These are phyloP conservation scores for Mycena filopes DNA, from an alignment of 768 basidiomycete species.

Conservation along the genomic window DNA sequence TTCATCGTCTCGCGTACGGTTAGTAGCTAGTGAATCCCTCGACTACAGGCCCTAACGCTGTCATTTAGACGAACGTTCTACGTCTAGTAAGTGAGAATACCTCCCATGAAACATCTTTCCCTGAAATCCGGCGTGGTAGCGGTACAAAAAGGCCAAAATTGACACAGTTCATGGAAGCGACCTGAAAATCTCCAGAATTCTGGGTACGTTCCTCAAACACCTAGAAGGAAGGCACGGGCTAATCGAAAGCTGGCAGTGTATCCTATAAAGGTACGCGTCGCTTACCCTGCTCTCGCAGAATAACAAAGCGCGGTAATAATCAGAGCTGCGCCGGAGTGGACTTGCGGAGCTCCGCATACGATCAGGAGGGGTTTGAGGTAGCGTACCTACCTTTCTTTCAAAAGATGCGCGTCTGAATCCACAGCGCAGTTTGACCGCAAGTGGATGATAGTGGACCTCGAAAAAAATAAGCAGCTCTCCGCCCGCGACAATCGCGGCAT, in stretches of 20 bases:
- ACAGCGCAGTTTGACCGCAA: constrained; percentile 26
- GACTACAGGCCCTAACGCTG: background rate
- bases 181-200: constrained; percentile 25
- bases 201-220: constrained; percentile 4
- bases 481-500: constrained; percentile 35
- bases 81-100: background rate
- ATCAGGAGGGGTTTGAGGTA: constrained; percentile 34
- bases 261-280: constrained; percentile 29
- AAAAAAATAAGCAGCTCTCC: constrained; percentile 35
- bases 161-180: constrained; percentile 25
- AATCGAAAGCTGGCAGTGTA: constrained; percentile 19
- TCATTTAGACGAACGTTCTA: background rate
- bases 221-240: background rate
- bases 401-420: background rate
- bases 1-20: constrained; percentile 21
- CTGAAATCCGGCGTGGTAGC: background rate
- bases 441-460: constrained; percentile 36
- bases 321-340: constrained; percentile 33
- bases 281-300: background rate
- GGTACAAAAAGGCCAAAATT: background rate
- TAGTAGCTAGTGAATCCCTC: background rate
- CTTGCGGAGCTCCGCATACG: constrained; percentile 22
- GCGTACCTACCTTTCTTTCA: no score
- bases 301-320: background rate
- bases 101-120: no score